Base-by-base conservation (phyloP, 1,284 basidiomycete genomes). In the Boletus albobrunnescens region DNA sequence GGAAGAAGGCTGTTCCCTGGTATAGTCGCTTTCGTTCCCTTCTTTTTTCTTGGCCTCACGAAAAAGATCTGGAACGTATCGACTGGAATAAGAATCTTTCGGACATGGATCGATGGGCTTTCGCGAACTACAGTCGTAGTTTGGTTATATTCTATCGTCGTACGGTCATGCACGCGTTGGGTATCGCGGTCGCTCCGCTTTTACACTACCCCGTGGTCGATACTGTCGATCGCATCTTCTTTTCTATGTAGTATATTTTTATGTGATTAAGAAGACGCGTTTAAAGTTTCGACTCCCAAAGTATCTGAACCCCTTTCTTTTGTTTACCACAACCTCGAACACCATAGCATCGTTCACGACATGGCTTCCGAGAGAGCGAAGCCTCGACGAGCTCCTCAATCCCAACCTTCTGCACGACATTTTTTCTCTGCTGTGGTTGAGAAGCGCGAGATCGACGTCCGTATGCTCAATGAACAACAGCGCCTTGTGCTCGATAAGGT, bases 1-100 rank as follows among this genome's bases (percentile, higher is more conserved):
- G 28, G 51, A 44, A 9, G 3, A 36, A 30, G 11, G 47, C 52
- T 5, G n/a, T 53, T 6, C 52, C 28, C 0, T 53, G 52, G 52
- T 51, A 51, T 8, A 46, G 40, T 0, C 19, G 22, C 0, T 46
- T 53, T 19, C 16, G 30, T 0, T 26, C 17, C 3, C 30, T 53
- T 10, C 37, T 53, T 1, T 23, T 33, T 0, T 23, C 51, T 5
- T 54, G 52, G 40, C 52, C 52, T 4, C 24, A 13, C 1, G 23
- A 45, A 14, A 31, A 26, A 9, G 42, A 54, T 12, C 0, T 27
- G 2, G 39, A 19, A 8, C 2, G 20, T 4, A 54, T 53, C 1
- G 20, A 53, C 0, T 53, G 51, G 46, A 12, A 40, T 1, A 28
- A 39, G 9, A 40, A 53, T 23, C 27, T 44, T 4, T 23, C 7